Conservation (phyloP, 768 basidiomycete genomes). For the Boletales sp. region DNA sequence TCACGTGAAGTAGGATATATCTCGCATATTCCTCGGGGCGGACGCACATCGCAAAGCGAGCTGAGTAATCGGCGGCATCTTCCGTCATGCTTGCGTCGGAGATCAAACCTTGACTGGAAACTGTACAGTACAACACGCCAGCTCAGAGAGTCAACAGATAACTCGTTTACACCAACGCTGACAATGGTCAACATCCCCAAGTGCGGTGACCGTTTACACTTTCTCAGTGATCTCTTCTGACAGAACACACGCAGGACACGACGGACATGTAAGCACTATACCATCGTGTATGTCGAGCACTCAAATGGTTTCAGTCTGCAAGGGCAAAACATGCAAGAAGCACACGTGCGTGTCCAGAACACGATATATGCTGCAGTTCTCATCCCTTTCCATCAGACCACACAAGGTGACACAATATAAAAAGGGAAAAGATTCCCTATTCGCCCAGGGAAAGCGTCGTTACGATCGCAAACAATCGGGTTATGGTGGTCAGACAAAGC, state of each 20-base stretch:
- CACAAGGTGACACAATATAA: conserved; percentile 99
- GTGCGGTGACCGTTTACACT: conserved; percentile 42
- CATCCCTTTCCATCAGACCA: conserved; percentile 48
- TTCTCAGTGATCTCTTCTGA: conserved; percentile 12
- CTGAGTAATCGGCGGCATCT: too few species aligned
- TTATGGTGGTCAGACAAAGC: conserved; percentile 99
- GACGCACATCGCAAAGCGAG: too few species aligned
- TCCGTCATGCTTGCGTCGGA: conserved; percentile 2
- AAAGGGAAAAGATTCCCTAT: conserved; percentile 98
- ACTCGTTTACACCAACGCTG: conserved; percentile 25
- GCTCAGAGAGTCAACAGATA: conserved; percentile 9
- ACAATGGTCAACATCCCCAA: conserved; percentile 94
- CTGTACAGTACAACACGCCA: conserved; percentile 27
- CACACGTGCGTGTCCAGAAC: conserved; percentile 69
- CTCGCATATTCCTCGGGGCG: too few species aligned
- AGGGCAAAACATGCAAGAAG: conserved; percentile 95
- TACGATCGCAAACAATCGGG: conserved; percentile 99
- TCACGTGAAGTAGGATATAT: too few species aligned
- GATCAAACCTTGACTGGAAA: conserved; percentile 16
- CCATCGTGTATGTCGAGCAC: not conserved
- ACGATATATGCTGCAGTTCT: not conserved
- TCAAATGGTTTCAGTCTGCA: conserved; percentile 64
- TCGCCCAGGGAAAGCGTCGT: conserved; percentile 99
- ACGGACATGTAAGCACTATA: conserved; percentile 77
- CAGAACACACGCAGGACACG: conserved; percentile 62